Conservation (phyloP, 2,329 filamentous ascomycete species). For the Aspergillus candidus region DNA sequence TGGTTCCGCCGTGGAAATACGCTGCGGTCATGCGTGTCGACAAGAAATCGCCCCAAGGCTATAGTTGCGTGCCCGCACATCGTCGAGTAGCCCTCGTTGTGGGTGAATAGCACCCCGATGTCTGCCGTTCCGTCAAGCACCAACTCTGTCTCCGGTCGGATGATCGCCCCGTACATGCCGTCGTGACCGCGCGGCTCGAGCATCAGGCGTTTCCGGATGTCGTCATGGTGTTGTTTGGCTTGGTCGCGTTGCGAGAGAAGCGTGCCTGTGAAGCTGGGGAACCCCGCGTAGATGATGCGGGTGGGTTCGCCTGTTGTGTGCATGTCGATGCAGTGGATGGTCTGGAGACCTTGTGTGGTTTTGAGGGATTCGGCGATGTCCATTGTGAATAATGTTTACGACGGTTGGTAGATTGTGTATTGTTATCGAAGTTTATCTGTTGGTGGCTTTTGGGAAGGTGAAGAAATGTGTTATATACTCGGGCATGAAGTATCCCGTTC, state of each 20-base stretch:
- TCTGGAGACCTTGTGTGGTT: not conserved
- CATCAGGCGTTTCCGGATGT: conserved; percentile 39
- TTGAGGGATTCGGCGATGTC: conserved; percentile 12
- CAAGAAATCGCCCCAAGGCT: conserved; percentile 42
- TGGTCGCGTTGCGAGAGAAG: conserved; percentile 38
- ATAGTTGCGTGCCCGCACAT: conserved; percentile 51
- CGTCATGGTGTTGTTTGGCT: conserved; percentile 34
- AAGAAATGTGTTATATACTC: no score
- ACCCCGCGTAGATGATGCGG: conserved; percentile 41
- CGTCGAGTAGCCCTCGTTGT: conserved; percentile 45
- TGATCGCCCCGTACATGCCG: conserved; percentile 49
- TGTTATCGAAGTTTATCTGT: no score
- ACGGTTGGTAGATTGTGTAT: no score
- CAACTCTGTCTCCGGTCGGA: conserved; percentile 39
- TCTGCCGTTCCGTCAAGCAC: conserved; percentile 37
- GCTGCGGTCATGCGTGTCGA: conserved; percentile 35
- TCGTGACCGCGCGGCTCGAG: conserved; percentile 46
- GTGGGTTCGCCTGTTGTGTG: conserved; percentile 48
- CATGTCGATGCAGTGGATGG: conserved; percentile 36
- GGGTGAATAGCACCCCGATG: conserved; percentile 45
- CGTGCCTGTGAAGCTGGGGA: conserved; percentile 34
- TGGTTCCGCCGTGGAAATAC: conserved; percentile 36
- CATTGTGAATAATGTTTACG: conserved; percentile 4
- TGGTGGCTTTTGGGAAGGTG: no score
- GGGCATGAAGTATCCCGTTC: no score